phyloP scores from a whole-genome alignment of 192 early-diverging fungal genomes.

The Cetraspora pellucida region DNA sequence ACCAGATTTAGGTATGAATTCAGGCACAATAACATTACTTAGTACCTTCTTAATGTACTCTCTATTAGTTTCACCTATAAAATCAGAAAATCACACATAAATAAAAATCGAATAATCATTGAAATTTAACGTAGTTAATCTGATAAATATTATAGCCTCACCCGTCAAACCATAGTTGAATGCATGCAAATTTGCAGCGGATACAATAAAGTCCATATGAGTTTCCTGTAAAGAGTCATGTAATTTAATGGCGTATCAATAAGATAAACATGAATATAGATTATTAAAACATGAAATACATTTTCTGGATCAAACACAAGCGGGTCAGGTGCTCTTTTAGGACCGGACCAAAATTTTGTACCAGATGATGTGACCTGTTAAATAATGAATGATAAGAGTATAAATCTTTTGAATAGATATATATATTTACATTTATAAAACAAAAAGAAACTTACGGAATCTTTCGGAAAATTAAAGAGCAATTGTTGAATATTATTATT shows the following conservation, averaged over 20 bases:
- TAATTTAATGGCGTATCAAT: neutral
- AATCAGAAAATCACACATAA: neutral
- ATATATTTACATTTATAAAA: neutral
- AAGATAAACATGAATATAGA: neutral
- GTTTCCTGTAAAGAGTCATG: slow-evolving; percentile 41
- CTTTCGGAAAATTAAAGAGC: slow-evolving; percentile 95
- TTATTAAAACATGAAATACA: slow-evolving; percentile 38
- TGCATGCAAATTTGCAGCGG: slow-evolving; percentile 92
- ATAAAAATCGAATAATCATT: neutral
- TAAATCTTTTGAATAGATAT: neutral
- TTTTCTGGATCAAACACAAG: slow-evolving; percentile 80
- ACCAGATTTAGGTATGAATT: slow-evolving; percentile 86
- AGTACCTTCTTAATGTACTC: slow-evolving; percentile 70
- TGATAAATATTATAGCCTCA: neutral
- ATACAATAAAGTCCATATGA: slow-evolving; percentile 90
- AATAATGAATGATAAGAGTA: slow-evolving; percentile 8
- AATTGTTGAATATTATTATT: slow-evolving; percentile 93
- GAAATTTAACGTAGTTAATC: too few relatives aligned
- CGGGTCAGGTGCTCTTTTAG: slow-evolving; percentile 90
- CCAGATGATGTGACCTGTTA: slow-evolving; percentile 80
- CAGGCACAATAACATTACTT: slow-evolving; percentile 65
- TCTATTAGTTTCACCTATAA: slow-evolving; percentile 58
- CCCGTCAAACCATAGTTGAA: slow-evolving; percentile 95
- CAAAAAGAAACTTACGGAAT: slow-evolving; percentile 56
- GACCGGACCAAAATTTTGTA: slow-evolving; percentile 94